Conservation (phyloP, 176 grass and related monocot genomes). For the Rhynchospora tenuis region DNA sequence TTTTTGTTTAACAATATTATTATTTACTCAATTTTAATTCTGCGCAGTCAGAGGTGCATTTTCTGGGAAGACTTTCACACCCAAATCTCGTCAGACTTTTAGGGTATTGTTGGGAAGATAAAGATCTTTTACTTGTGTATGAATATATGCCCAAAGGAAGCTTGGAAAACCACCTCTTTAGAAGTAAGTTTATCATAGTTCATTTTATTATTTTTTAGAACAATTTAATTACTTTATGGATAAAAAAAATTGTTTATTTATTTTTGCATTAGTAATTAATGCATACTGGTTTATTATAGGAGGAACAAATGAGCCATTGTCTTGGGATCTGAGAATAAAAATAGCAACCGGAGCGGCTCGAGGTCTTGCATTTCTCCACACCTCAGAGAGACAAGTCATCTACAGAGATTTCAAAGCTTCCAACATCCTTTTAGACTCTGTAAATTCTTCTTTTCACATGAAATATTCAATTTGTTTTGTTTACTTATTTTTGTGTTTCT, state of each 20-base stretch:
- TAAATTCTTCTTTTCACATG: not conserved
- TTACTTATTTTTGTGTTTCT: not conserved
- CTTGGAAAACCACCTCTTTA: constrained; percentile 92
- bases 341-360: constrained; percentile 33
- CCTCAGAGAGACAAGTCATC: constrained; percentile 32
- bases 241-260: not conserved
- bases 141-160: constrained; percentile 86
- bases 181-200: constrained; percentile 47
- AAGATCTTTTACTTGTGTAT: constrained; percentile 68
- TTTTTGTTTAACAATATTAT: not conserved
- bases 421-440: constrained; percentile 36
- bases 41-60: constrained; percentile 75
- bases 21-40: not conserved
- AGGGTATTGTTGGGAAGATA: constrained; percentile 76
- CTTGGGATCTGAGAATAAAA: constrained; percentile 34
- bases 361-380: constrained; percentile 34
- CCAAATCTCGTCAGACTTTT: constrained; percentile 76
- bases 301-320: constrained; percentile 24
- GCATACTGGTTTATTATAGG: constrained; percentile 15
- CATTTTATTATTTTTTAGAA: not conserved
- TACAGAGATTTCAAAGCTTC: constrained; percentile 37
- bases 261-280: not conserved
- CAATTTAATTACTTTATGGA: not conserved
- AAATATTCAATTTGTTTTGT: not conserved
- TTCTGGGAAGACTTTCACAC: constrained; percentile 77